Percentiles rank a stretch among this genome's conserved stretches.
Evolutionary conservation across 768 basidiomycete species (phyloP).

Genomic region (Termitomyces sp.): DNA sequence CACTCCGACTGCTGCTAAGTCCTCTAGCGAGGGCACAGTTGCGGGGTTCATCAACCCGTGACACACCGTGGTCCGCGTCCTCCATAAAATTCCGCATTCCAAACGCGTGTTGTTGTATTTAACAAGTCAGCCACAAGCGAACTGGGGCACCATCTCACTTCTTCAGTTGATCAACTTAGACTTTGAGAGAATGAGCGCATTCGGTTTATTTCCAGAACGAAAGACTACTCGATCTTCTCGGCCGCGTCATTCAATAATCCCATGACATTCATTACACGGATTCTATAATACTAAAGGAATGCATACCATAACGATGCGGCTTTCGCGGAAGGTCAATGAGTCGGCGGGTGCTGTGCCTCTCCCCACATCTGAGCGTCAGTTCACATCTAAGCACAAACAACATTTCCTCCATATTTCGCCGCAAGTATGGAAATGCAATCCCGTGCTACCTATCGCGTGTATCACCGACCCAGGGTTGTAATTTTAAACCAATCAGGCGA

Average conservation of each 20-base stretch:
- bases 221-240: neutral
- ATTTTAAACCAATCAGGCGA: neutral
- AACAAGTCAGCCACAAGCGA: neutral
- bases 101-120: neutral
- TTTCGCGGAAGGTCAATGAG: neutral
- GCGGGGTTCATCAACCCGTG: neutral
- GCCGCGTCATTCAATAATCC: neutral
- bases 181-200: neutral
- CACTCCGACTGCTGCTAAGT: no score
- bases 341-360: neutral
- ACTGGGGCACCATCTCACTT: neutral
- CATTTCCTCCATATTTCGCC: neutral
- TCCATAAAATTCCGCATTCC: neutral
- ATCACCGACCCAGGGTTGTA: neutral
- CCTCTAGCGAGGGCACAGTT: no score
- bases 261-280: neutral
- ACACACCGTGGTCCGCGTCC: neutral
- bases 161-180: neutral
- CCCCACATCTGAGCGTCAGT: neutral
- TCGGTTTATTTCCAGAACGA: neutral
- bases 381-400: neutral
- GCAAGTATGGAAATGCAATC: neutral
- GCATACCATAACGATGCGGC: neutral
- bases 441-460: neutral
- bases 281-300: no score